phyloP scores from a whole-genome alignment of 352 stramenopile species.

The Peronosclerospora sorghi region DNA sequence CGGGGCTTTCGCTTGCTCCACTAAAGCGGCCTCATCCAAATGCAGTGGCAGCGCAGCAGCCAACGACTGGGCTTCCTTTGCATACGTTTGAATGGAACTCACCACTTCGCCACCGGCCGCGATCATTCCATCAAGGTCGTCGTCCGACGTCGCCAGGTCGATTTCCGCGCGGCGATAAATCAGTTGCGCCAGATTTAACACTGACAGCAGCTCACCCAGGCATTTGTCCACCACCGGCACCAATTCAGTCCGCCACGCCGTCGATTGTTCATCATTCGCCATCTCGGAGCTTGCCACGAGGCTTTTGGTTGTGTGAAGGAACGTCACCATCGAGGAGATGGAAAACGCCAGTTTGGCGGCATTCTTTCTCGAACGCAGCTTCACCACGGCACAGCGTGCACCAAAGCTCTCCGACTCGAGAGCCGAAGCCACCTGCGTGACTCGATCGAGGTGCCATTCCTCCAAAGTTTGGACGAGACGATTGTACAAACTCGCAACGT shows the following conservation, averaged over 20 bases:
- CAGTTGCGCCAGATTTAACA: slow-evolving; percentile 42
- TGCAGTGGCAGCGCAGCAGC: slow-evolving; percentile 31
- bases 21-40: slow-evolving; percentile 21
- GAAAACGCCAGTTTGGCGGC: slow-evolving; percentile 44
- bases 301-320: slow-evolving; percentile 22
- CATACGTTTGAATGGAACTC: slow-evolving; percentile 40
- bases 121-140: slow-evolving; percentile 53
- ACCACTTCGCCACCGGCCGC: slow-evolving; percentile 54
- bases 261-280: slow-evolving; percentile 15
- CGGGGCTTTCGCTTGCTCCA: slow-evolving; percentile 4
- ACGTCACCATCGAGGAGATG: slow-evolving; percentile 46
- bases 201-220: slow-evolving; percentile 31
- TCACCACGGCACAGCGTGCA: slow-evolving; percentile 47
- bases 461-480: slow-evolving; percentile 39
- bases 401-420: slow-evolving; percentile 36
- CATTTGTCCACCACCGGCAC: slow-evolving; percentile 29
- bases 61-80: slow-evolving; percentile 34
- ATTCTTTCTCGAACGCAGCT: slow-evolving; percentile 41
- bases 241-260: slow-evolving; percentile 21
- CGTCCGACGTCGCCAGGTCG: slow-evolving; percentile 48
- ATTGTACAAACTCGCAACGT: slow-evolving; percentile 36
- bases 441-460: slow-evolving; percentile 36
- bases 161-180: slow-evolving; percentile 60
- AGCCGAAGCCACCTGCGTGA: slow-evolving; percentile 10
- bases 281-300: slow-evolving; percentile 21